Evolutionary conservation across 306 rosid genomes (phyloP), one percentile per base, ranked within the genome.

Genomic region (Glycine soja): DNA sequence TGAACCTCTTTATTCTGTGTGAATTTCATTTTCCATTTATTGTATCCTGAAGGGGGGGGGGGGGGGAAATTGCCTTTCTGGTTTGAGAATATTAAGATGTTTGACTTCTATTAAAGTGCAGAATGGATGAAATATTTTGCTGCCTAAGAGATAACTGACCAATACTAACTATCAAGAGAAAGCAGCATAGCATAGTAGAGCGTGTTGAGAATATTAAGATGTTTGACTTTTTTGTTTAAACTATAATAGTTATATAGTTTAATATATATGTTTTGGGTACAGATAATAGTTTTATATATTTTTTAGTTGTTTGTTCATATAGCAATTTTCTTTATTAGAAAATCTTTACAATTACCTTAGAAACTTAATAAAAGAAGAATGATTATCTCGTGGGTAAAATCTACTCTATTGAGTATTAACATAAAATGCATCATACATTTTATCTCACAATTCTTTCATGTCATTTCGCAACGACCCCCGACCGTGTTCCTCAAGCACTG

Each of bases 1-100:
- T 71, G 79, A 80, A 70, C 76, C 51, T 57, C 73, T 48, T 61
- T 54, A 51, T 19, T 18, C 14, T 48, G 9, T 64, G 46, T 54
- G 46, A 24, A 7, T 48, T 53, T 65, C 4, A 30, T 30, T 3
- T 38, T n/a, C 14, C 48, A 7, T 65, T 40, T 12, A 16, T 50
- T 50, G 34, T 58, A 6, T 47, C 46, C 8, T 70, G 36, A 24
- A 8, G 19, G 19, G 47, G 58, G 46, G 6, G 19, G 3, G 36
- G 16, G 14, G 36, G 24, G 4, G 4, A 14, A 15, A 4, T 36
- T 42, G n/a, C 40, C 34, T 43, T 32, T 58, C 42, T 54, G 74
- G 11, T 45, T 36, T 34, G 30, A 7, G 59, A 58, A 47, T 58
- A 36, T 59, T 30, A 15, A 57, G 24, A 65, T 63, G 42, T 7